These are phyloP conservation scores for Pseudogymnoascus sp. DNA, from an alignment of 2,329 filamentous ascomycete genomes.

Conservation along the genomic window DNA sequence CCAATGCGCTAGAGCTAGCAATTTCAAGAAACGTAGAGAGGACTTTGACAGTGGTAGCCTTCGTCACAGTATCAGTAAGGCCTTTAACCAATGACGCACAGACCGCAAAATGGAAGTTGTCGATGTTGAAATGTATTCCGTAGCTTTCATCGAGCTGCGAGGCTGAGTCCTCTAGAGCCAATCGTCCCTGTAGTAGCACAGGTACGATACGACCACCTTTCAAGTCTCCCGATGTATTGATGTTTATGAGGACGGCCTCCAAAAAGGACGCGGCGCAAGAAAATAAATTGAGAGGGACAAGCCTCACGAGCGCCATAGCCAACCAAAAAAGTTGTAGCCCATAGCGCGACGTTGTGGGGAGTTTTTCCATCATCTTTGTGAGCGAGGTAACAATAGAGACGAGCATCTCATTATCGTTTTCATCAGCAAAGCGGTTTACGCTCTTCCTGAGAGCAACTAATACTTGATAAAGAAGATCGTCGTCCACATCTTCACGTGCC, in stretches of 20 bases:
- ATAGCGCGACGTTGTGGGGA: conserved; percentile 58
- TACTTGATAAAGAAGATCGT: conserved; percentile 62
- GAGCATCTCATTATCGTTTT: conserved; percentile 58
- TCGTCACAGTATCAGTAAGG: conserved; percentile 53
- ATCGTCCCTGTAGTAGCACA: conserved; percentile 51
- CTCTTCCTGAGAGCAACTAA: conserved; percentile 58
- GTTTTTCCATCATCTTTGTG: conserved; percentile 63
- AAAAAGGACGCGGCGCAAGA: conserved; percentile 58
- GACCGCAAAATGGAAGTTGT: conserved; percentile 60
- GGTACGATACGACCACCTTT: conserved; percentile 50
- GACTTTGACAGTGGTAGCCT: conserved; percentile 48
- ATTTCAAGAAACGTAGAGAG: conserved; percentile 53
- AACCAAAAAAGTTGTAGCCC: conserved; percentile 63
- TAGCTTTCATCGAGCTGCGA: conserved; percentile 55
- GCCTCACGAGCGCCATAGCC: conserved; percentile 54
- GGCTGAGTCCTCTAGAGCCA: conserved; percentile 53
- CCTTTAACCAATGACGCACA: conserved; percentile 56
- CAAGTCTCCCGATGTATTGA: conserved; percentile 51
- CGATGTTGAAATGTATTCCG: conserved; percentile 53
- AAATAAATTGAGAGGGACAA: conserved; percentile 54
- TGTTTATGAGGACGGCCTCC: conserved; percentile 55
- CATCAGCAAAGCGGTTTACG: conserved; percentile 55
- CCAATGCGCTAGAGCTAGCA: conserved; percentile 28
- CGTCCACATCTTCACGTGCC: conserved; percentile 62
- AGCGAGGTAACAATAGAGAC: conserved; percentile 58